phyloP scores from a whole-genome alignment of 148 eudicot genomes.

The Pharnaceum exiguum region DNA sequence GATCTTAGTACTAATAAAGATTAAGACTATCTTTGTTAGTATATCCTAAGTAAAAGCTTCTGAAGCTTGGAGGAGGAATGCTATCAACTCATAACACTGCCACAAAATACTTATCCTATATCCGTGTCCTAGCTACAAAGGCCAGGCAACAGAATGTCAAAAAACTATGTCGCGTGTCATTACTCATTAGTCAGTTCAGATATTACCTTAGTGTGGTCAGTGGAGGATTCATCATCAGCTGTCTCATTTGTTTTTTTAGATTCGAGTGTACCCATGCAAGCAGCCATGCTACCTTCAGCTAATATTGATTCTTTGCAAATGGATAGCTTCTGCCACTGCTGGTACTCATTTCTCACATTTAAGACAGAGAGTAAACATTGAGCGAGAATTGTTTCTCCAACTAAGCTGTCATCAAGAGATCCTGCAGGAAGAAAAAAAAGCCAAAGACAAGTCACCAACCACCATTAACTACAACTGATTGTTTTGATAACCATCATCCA shows the following conservation, averaged over 20 bases:
- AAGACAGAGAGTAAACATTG: conserved; percentile 49
- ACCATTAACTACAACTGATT: not conserved
- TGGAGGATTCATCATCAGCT: conserved; percentile 14
- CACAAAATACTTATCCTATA: too few species aligned
- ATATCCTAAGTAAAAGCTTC: too few species aligned
- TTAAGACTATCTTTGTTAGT: too few species aligned
- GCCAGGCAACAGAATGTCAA: not conserved
- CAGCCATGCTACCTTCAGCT: conserved; percentile 1
- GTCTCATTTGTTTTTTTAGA: conserved; percentile 12
- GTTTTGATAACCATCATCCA: not conserved
- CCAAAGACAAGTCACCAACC: not conserved
- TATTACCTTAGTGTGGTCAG: conserved; percentile 82
- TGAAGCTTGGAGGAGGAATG: too few species aligned
- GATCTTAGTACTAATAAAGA: too few species aligned
- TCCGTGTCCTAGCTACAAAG: not conserved
- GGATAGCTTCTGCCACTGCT: conserved; percentile 47
- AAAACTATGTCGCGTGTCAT: not conserved
- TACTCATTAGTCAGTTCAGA: not conserved
- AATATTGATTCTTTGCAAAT: not conserved
- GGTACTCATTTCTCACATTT: conserved; percentile 42
- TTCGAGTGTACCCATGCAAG: conserved; percentile 10
- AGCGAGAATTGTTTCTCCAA: conserved; percentile 50
- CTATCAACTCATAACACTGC: too few species aligned
- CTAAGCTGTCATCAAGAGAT: conserved; percentile 46
- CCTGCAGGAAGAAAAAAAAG: conserved; percentile 34